phyloP scores from a whole-genome alignment of 1,284 basidiomycete genomes.

The Malassezia sp. region DNA sequence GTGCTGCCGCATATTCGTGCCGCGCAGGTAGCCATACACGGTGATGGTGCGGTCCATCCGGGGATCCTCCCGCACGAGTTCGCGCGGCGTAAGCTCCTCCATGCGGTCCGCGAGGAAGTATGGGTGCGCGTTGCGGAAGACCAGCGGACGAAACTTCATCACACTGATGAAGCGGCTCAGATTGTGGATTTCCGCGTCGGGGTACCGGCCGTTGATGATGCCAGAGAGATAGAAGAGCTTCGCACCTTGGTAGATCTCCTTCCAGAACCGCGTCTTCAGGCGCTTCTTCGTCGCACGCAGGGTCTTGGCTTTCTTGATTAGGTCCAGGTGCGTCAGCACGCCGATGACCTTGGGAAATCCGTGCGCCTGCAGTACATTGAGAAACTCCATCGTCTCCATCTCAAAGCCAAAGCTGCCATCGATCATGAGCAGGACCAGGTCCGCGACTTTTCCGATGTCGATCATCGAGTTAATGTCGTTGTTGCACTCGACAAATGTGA shows the following conservation, averaged over 20 bases:
- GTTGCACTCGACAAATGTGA: constrained; percentile 95
- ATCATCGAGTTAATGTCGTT: constrained; percentile 98
- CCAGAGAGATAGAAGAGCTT: constrained; percentile 97
- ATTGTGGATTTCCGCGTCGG: constrained; percentile 90
- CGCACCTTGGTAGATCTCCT: constrained; percentile 95
- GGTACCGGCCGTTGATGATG: constrained; percentile 94
- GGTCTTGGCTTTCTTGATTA: constrained; percentile 82
- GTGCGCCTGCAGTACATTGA: constrained; percentile 91
- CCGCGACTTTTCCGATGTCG: constrained; percentile 90
- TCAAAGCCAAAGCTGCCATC: constrained; percentile 97
- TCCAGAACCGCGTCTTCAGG: constrained; percentile 99
- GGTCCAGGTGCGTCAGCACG: constrained; percentile 85
- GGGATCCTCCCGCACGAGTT: constrained; percentile 67
- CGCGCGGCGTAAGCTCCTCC: constrained; percentile 84
- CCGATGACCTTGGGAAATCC: constrained; percentile 98
- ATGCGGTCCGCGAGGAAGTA: constrained; percentile 92
- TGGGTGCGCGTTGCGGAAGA: constrained; percentile 89
- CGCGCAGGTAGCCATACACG: constrained; percentile 81
- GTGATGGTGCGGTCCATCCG: constrained; percentile 83
- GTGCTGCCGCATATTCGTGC: constrained; percentile 52
- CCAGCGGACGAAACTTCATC: constrained; percentile 95
- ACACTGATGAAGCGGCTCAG: constrained; percentile 83
- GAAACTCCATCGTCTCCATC: constrained; percentile 99
- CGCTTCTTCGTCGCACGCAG: constrained; percentile 85
- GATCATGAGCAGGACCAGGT: constrained; percentile 90